phyloP scores from a whole-genome alignment of 2,329 filamentous ascomycete species.

The Colletotrichum abscissum region DNA sequence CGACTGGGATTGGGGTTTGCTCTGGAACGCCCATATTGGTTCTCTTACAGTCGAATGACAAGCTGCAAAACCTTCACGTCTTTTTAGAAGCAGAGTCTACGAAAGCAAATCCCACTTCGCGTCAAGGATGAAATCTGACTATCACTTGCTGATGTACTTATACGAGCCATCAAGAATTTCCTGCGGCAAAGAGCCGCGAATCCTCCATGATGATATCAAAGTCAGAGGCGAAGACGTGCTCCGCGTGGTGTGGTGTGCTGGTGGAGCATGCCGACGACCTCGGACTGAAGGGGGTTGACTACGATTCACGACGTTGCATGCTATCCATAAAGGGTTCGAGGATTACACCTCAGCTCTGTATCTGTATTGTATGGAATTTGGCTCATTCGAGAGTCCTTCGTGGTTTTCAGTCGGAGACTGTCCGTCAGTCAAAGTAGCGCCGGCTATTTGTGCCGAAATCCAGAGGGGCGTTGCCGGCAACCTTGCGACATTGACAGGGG shows the following conservation, averaged over 20 bases:
- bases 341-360: background rate
- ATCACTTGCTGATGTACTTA: background rate
- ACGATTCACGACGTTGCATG: background rate
- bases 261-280: background rate
- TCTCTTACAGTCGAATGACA: background rate
- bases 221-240: slow-evolving; percentile 24
- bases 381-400: background rate
- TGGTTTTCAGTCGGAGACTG: background rate
- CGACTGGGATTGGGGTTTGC: background rate
- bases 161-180: background rate
- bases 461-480: background rate
- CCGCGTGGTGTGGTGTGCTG: background rate
- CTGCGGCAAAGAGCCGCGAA: background rate
- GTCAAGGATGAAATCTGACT: background rate
- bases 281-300: background rate
- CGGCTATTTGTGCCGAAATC: background rate
- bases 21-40: slow-evolving; percentile 1
- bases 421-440: background rate
- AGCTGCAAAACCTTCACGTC: background rate
- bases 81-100: background rate
- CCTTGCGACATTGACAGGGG: slow-evolving; percentile 22
- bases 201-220: slow-evolving; percentile 24
- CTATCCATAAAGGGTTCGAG: background rate
- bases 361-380: background rate
- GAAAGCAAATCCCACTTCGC: background rate